Base-by-base conservation (phyloP, 495 filamentous ascomycete genomes). In the Astrothelium macrocarpum region DNA sequence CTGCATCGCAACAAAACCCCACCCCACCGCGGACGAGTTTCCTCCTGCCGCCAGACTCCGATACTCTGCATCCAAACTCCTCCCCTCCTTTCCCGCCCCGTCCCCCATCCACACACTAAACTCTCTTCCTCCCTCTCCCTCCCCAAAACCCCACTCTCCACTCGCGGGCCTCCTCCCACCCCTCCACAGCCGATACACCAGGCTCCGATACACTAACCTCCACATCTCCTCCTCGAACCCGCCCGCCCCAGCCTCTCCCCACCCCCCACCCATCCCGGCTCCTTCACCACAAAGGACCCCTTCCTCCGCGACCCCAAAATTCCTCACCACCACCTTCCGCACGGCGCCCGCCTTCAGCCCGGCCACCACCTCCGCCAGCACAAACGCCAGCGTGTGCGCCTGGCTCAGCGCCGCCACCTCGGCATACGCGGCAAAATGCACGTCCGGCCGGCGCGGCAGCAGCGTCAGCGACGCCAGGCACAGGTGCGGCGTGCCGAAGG, bases 111-210 rank as follows among this genome's bases (percentile, higher is more conserved):
- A 56, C 9, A 56, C 25, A 10, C 49, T 26, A 29, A 56, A 56
- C 28, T 66, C 60, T 34, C 46, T 62, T n/a, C 67, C 75, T 43
- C 73, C 75, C 56, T 75, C 73, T 11, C 63, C 68, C 31, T 68
- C 71, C 23, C 39, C 64, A 34, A 32, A 67, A 9, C 65, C 61
- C 20, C 66, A 60, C 42, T 59, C 60, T 62, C 74, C 78, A 29
- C 20, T 11, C 49, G 20, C 12, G 23, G 49, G 25, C 49, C 49
- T 20, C 9, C 20, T 11, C 49, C 10, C 5, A 28, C 20, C 20
- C 43, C 61, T 60, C 63, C 63, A 70, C 39, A 67, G n/a, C 59
- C 65, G 32, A 34, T 59, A 67, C 1, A 70, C 63, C 60, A 67
- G 7, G 16, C 56, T 32, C 32, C 63, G 12, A 45, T 70, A 70